phyloP scores from a whole-genome alignment of 1,284 basidiomycete genomes.

The Stereum hirsutum region DNA sequence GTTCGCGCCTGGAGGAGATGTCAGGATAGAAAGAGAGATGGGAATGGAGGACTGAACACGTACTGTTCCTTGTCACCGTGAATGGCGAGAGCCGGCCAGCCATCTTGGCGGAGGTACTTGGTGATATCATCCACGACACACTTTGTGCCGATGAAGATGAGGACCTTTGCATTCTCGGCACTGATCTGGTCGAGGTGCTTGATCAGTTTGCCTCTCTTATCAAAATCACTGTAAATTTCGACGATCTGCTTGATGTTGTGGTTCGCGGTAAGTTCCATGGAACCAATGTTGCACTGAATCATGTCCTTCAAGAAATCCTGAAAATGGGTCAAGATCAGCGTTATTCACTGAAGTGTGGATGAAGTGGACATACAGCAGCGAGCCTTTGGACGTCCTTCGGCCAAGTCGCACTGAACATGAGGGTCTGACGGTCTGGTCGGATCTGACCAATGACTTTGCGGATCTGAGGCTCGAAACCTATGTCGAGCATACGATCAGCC shows the following conservation, averaged over 20 bases:
- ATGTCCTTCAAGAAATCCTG: slow-evolving; percentile 94
- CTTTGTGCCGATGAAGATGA: slow-evolving; percentile 98
- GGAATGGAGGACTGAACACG: slow-evolving; percentile 24
- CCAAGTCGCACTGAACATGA: slow-evolving; percentile 99
- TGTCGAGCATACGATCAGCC: slow-evolving; percentile 96
- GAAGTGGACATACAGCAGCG: slow-evolving; percentile 49
- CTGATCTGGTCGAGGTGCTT: slow-evolving; percentile 97
- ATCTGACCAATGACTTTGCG: slow-evolving; percentile 97
- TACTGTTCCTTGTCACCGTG: slow-evolving; percentile 98
- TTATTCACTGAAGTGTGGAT: background rate
- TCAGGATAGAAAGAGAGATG: slow-evolving; percentile 8
- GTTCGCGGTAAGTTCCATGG: slow-evolving; percentile 97
- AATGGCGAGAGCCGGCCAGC: slow-evolving; percentile 97
- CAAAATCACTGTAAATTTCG: slow-evolving; percentile 96
- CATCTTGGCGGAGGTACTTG: slow-evolving; percentile 94
- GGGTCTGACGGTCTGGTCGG: slow-evolving; percentile 90
- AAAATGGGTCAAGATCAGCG: slow-evolving; percentile 5
- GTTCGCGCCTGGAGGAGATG: slow-evolving; percentile 67
- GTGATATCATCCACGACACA: slow-evolving; percentile 97
- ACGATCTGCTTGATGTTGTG: slow-evolving; percentile 96
- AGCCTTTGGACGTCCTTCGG: slow-evolving; percentile 99
- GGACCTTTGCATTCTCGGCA: slow-evolving; percentile 94
- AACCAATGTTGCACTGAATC: slow-evolving; percentile 99
- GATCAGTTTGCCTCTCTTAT: slow-evolving; percentile 94
- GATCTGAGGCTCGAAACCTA: slow-evolving; percentile 99